A percentile compares a stretch with the other conserved stretches of the same genome.
These are phyloP conservation scores for Trichocomaceae sp. DNA, from an alignment of 2,329 filamentous ascomycete species.

Conservation along the genomic window DNA sequence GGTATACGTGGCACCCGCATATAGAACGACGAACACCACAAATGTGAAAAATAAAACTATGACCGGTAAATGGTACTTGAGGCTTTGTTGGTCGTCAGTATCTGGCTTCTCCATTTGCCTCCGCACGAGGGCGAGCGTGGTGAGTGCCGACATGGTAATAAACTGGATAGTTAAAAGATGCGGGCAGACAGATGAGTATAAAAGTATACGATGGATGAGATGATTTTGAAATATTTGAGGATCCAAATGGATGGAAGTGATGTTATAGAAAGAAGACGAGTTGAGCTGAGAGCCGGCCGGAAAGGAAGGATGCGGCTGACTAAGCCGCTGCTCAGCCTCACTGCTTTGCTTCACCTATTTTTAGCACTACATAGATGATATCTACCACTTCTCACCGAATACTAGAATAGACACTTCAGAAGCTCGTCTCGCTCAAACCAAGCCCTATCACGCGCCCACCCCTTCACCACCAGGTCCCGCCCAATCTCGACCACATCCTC, in stretches of 20 bases:
- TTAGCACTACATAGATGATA: no score
- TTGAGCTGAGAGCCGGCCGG: not conserved
- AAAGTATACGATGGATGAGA: no score
- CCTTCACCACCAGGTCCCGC: conserved; percentile 5
- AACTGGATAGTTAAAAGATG: not conserved
- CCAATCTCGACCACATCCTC: conserved; percentile 7
- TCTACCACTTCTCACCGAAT: not conserved
- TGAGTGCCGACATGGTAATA: conserved; percentile 7
- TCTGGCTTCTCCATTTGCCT: not conserved
- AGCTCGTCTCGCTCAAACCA: conserved; percentile 5
- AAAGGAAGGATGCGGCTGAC: not conserved
- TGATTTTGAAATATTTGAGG: no score
- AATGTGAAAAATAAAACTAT: conserved; percentile 1
- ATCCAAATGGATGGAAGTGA: not conserved
- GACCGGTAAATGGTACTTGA: not conserved
- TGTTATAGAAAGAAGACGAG: not conserved
- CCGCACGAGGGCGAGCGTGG: conserved; percentile 5
- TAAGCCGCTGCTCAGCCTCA: no score
- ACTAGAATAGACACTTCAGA: conserved; percentile 1
- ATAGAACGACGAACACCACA: not conserved
- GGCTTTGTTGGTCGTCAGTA: not conserved
- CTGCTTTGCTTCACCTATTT: no score
- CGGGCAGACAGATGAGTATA: not conserved
- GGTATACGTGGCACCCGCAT: conserved; percentile 46
- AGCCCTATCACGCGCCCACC: conserved; percentile 6